phyloP scores from a whole-genome alignment of 2,329 filamentous ascomycete species.

The Colletotrichum orchidophilum region DNA sequence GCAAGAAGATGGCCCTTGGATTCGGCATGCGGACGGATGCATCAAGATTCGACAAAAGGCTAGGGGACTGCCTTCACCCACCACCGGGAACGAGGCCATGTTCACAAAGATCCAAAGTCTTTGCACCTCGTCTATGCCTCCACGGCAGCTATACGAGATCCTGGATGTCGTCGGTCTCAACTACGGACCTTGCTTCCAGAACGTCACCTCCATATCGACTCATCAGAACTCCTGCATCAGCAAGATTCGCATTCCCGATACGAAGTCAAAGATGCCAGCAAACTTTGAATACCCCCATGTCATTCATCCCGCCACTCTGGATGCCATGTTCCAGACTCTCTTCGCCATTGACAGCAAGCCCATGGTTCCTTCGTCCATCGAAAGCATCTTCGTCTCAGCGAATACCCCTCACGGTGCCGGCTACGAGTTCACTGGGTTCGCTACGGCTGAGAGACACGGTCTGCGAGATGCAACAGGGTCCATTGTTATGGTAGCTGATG shows the following conservation, averaged over 20 bases:
- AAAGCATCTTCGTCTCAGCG: slow-evolving; percentile 57
- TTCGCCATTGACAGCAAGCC: slow-evolving; percentile 55
- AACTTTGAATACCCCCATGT: slow-evolving; percentile 63
- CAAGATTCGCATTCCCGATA: slow-evolving; percentile 57
- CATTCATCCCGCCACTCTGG: slow-evolving; percentile 67
- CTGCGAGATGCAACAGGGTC: slow-evolving; percentile 51
- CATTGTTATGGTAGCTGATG: slow-evolving; percentile 51
- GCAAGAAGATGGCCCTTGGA: slow-evolving; percentile 41
- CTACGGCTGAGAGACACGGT: slow-evolving; percentile 47
- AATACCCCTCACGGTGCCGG: slow-evolving; percentile 44
- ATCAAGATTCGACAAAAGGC: slow-evolving; percentile 29
- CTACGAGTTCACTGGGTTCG: slow-evolving; percentile 51
- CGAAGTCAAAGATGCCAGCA: slow-evolving; percentile 60
- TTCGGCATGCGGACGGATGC: slow-evolving; percentile 32
- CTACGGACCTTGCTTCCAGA: slow-evolving; percentile 61
- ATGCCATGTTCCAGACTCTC: slow-evolving; percentile 63
- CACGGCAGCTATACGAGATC: slow-evolving; percentile 60
- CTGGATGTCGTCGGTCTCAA: slow-evolving; percentile 61
- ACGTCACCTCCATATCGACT: slow-evolving; percentile 50
- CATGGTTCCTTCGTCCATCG: slow-evolving; percentile 60
- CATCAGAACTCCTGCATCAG: slow-evolving; percentile 46
- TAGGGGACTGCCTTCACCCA: background rate
- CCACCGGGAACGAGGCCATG: slow-evolving; percentile 26
- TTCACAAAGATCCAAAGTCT: slow-evolving; percentile 38
- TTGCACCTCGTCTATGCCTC: slow-evolving; percentile 47